Conservation (phyloP, 108 stramenopile species). For the Nitzschia palea region DNA sequence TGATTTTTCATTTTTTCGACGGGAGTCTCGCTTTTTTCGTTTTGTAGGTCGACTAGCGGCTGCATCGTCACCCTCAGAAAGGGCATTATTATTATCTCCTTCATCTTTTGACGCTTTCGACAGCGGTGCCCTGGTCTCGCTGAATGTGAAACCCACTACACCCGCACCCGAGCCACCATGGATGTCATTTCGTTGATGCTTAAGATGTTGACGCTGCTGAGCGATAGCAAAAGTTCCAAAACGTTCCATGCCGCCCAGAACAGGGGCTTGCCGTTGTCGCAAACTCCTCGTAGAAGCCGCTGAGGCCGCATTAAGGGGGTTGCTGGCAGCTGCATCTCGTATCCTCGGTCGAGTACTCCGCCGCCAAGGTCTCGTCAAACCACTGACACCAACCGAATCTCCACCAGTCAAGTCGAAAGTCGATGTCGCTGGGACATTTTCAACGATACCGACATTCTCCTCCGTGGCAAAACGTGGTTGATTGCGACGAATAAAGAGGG, state of each 20-base stretch:
- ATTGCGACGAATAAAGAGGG: background rate
- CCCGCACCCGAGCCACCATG: constrained; percentile 5
- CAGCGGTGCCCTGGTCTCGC: background rate
- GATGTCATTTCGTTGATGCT: constrained; percentile 3
- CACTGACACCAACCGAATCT: background rate
- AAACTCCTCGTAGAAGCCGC: background rate
- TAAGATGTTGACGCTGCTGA: background rate
- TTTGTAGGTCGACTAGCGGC: too few species aligned
- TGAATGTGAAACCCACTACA: background rate
- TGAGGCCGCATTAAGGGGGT: constrained; percentile 15
- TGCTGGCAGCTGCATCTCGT: constrained; percentile 25
- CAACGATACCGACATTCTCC: background rate
- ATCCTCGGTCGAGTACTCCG: background rate
- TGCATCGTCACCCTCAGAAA: too few species aligned
- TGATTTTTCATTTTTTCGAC: too few species aligned
- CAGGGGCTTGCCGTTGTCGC: constrained; percentile 5
- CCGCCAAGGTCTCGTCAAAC: constrained; percentile 4
- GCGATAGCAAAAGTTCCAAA: background rate
- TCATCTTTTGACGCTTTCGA: too few species aligned
- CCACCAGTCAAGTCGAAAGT: too few species aligned
- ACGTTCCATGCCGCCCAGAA: background rate
- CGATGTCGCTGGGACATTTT: background rate
- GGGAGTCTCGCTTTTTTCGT: too few species aligned
- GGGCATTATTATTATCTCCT: too few species aligned
- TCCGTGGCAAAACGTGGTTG: background rate